A percentile compares a stretch with the other conserved stretches of the same genome.
These are phyloP conservation scores for Paraglomus occultum DNA, from an alignment of 192 early-diverging fungal species.

Conservation along the genomic window DNA sequence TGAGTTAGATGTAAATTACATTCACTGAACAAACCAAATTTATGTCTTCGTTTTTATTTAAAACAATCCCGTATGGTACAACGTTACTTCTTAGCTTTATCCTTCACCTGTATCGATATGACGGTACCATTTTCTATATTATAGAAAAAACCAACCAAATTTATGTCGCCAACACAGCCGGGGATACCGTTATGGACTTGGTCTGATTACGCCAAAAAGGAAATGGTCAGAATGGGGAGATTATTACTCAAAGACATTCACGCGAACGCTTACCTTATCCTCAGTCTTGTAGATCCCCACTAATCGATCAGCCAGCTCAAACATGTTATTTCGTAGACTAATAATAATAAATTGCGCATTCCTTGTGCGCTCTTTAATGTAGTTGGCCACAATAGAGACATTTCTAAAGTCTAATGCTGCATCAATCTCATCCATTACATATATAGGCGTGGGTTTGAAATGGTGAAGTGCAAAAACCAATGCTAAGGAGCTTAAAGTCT, in stretches of 20 bases:
- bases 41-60: too few relatives aligned
- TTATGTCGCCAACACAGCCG: too few relatives aligned
- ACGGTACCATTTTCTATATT: too few relatives aligned
- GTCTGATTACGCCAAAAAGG: too few relatives aligned
- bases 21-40: too few relatives aligned
- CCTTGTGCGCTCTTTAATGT: constrained; percentile 95
- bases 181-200: too few relatives aligned
- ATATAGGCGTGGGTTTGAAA: constrained; percentile 98
- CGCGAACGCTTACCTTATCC: constrained; percentile 43
- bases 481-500: constrained; percentile 96
- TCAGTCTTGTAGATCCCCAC: constrained; percentile 99
- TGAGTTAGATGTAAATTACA: too few relatives aligned
- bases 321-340: constrained; percentile 99
- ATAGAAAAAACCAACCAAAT: too few relatives aligned
- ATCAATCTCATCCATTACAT: constrained; percentile 99
- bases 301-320: constrained; percentile 97
- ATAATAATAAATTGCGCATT: constrained; percentile 99
- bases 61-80: too few relatives aligned
- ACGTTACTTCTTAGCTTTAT: too few relatives aligned
- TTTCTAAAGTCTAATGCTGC: constrained; percentile 98
- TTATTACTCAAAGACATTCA: not conserved
- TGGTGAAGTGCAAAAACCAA: constrained; percentile 99
- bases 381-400: constrained; percentile 98
- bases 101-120: too few relatives aligned
- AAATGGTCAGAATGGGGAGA: too few relatives aligned